These are phyloP conservation scores for Prunus dulcis DNA, from an alignment of 306 rosid species.

Conservation along the genomic window DNA sequence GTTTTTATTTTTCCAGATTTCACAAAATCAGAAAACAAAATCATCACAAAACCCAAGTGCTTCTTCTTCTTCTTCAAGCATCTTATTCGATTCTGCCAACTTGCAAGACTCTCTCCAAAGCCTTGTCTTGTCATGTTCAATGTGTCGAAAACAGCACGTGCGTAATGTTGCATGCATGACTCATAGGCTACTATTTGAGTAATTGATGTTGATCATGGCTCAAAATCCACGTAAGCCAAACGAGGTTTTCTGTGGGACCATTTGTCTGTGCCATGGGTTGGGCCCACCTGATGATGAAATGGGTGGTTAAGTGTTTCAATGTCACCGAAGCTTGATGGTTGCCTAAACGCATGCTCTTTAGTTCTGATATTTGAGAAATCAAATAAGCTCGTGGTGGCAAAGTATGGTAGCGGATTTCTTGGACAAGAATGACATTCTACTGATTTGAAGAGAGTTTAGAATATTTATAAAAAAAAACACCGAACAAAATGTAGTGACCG, in stretches of 20 bases:
- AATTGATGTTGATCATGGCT: neutral
- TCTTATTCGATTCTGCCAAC: neutral
- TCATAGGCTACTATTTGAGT: neutral
- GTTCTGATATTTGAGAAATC: neutral
- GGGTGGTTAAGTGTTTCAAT: neutral
- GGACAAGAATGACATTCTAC: too few relatives aligned
- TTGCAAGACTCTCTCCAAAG: neutral
- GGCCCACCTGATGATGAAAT: neutral
- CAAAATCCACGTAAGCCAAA: neutral
- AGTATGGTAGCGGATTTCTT: neutral
- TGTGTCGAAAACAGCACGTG: neutral
- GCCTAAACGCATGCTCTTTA: neutral
- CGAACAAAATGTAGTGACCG: too few relatives aligned
- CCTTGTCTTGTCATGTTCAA: neutral
- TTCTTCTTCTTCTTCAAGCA: neutral
- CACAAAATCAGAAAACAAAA: neutral
- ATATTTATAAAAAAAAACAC: too few relatives aligned
- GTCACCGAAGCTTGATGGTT: neutral
- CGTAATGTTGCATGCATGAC: neutral
- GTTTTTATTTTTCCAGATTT: neutral
- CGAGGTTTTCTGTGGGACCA: neutral
- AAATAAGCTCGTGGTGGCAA: neutral
- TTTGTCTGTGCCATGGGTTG: neutral
- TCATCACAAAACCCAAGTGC: neutral
- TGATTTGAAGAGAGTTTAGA: too few relatives aligned